These are phyloP conservation scores for Ascobolus immersus DNA, from an alignment of 495 filamentous ascomycete genomes.

Conservation along the genomic window DNA sequence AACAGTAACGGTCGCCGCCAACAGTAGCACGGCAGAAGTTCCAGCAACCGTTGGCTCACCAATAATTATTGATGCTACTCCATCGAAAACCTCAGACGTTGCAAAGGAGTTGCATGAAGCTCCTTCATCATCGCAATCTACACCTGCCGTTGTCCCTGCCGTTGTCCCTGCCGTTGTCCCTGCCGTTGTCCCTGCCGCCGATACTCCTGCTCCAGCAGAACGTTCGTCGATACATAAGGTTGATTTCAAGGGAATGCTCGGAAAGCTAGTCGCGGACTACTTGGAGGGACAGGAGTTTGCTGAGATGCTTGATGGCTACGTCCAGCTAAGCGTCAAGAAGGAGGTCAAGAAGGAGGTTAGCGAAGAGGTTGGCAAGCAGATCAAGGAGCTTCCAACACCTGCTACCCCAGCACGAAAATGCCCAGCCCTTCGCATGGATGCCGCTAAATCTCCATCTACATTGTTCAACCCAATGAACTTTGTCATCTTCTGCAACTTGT, in stretches of 20 bases:
- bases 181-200: not conserved
- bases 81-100: no score
- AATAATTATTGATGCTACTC: no score
- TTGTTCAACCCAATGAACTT: conserved; percentile 3
- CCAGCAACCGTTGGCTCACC: no score
- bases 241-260: no score
- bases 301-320: conserved; percentile 10
- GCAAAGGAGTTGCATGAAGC: not conserved
- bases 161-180: not conserved
- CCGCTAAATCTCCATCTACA: conserved; percentile 2
- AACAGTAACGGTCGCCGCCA: conserved; percentile 2
- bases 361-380: conserved; percentile 10
- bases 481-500: conserved; percentile 59
- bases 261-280: conserved; percentile 11
- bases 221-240: no score
- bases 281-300: conserved; percentile 14
- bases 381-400: conserved; percentile 5
- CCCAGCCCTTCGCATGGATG: not conserved
- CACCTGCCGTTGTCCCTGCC: not conserved
- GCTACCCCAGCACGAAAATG: not conserved
- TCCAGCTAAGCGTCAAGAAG: no score
- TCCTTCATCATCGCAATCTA: not conserved
- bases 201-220: no score
- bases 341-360: no score
- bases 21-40: not conserved